Evolutionary conservation across 2,329 filamentous ascomycete genomes (phyloP).

Genomic region (Mycosphaerelloides madeirae): DNA sequence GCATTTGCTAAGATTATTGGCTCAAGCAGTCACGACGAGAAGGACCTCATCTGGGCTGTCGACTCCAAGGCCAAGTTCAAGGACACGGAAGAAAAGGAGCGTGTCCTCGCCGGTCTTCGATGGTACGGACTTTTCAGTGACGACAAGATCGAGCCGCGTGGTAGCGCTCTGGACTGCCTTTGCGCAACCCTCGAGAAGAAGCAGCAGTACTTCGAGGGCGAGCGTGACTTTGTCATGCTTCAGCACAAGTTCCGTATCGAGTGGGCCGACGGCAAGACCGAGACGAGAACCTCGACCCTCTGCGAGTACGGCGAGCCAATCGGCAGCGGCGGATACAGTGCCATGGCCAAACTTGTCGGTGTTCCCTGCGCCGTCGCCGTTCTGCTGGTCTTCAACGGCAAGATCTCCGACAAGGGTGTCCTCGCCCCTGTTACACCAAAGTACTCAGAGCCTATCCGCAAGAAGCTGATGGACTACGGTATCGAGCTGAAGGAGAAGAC

Average conservation of each 20-base stretch:
- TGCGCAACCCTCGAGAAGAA: constrained; percentile 85
- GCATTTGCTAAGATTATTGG: constrained; percentile 73
- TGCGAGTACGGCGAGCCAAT: constrained; percentile 74
- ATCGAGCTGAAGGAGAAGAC: constrained; percentile 70
- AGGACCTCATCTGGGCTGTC: constrained; percentile 64
- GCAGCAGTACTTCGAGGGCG: constrained; percentile 78
- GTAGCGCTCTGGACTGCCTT: constrained; percentile 83
- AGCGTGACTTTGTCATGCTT: constrained; percentile 77
- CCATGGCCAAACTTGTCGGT: constrained; percentile 80
- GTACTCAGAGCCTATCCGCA: constrained; percentile 68
- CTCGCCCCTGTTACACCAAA: constrained; percentile 71
- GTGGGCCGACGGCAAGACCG: constrained; percentile 69
- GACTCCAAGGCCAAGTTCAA: constrained; percentile 69
- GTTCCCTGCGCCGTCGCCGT: constrained; percentile 71
- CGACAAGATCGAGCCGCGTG: constrained; percentile 63
- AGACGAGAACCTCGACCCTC: constrained; percentile 76
- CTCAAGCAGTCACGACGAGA: constrained; percentile 59
- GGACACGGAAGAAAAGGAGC: constrained; percentile 62
- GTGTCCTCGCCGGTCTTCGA: constrained; percentile 65
- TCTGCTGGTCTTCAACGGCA: constrained; percentile 34
- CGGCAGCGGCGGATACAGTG: constrained; percentile 59
- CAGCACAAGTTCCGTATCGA: constrained; percentile 83
- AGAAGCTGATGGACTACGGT: constrained; percentile 72
- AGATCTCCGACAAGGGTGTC: constrained; percentile 44
- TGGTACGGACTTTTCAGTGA: constrained; percentile 69